Evolutionary conservation across 78 protist species (phyloP).

Genomic region (Anaeramoeba ignava): DNA sequence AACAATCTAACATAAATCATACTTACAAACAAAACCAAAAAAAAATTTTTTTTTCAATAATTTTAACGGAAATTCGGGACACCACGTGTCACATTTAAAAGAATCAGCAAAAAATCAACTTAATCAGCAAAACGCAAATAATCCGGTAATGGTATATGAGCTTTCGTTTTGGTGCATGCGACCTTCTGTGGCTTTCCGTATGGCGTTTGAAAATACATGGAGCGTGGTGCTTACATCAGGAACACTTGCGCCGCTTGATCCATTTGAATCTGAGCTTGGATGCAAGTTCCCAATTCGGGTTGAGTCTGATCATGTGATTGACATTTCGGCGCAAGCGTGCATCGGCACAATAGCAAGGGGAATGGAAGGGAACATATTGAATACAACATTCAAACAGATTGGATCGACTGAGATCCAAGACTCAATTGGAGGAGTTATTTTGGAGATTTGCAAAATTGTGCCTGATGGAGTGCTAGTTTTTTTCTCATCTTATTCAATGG

Average conservation of each 20-base stretch:
- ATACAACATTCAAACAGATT: not conserved
- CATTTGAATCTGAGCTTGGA: slow-evolving; percentile 51
- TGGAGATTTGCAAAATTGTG: too few relatives aligned
- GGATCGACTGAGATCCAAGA: slow-evolving; percentile 11
- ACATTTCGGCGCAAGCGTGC: not conserved
- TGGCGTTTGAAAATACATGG: too few relatives aligned
- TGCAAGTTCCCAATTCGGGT: slow-evolving; percentile 5
- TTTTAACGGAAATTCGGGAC: too few relatives aligned
- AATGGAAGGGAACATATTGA: not conserved
- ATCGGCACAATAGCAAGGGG: not conserved
- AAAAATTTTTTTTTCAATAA: too few relatives aligned
- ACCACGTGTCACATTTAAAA: too few relatives aligned
- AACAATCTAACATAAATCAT: too few relatives aligned
- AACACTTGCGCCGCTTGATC: slow-evolving; percentile 82
- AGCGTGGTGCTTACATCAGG: too few relatives aligned
- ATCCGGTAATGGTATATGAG: too few relatives aligned
- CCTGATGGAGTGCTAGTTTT: slow-evolving; percentile 32
- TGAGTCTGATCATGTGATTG: slow-evolving; percentile 27
- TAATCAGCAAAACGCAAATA: too few relatives aligned
- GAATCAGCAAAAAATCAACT: too few relatives aligned
- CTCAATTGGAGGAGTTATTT: slow-evolving; percentile 14
- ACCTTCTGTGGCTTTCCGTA: slow-evolving; percentile 26
- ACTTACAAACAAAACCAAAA: too few relatives aligned
- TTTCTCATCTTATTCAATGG: slow-evolving; percentile 25
- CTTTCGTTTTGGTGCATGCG: slow-evolving; percentile 33